Base-by-base conservation (phyloP, 306 rosid species). In the Neltuma alba region DNA sequence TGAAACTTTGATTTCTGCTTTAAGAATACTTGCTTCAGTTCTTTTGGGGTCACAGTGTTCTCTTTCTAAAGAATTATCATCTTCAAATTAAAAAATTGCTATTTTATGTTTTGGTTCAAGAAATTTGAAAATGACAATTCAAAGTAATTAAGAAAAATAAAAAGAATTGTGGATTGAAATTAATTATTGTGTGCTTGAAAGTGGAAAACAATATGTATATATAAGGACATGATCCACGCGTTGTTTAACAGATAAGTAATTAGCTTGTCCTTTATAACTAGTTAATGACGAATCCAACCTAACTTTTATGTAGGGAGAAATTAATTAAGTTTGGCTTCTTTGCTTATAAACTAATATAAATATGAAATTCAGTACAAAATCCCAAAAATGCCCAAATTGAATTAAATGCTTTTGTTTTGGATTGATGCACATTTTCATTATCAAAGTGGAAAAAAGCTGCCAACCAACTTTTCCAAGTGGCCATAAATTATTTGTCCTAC, bases 401-500 rank as follows among this genome's bases (percentile, higher is more conserved):
- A 42, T 15, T 66, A 69, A 12, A 16, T 44, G 40, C 76, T 76
- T 64, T 64, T 72, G 31, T 47, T 73, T 66, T 36, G 21, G 33
- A 71, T 82, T 70, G 65, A 50, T n/a, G 18, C 44, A 21, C 15
- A 33, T 36, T 36, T n/a, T 61, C 77, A 67, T 76, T 63, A 13
- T 65, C 42, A 58, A 72, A 71, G 64, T 76, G 77, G 77, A 76
- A 80, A n/a, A n/a, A n/a, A 62, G 18, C 71, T 83, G 76, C 25
- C 81, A 63, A 7, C 41, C 2, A 80, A 44, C 80, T 54, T 84
- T 74, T 76, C 23, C 69, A 66, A 57, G 71, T 76, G 36, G 31
- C 36, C 80, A 36, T 23, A 65, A 36, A 63, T 20, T 27, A 16
- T 45, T 45, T 45, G 7, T 45, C 52, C 20, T 14, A 5, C 52